Evolutionary conservation across 2,329 filamentous ascomycete genomes (phyloP).

Genomic region (Graphilbum ipis-grandicollis): DNA sequence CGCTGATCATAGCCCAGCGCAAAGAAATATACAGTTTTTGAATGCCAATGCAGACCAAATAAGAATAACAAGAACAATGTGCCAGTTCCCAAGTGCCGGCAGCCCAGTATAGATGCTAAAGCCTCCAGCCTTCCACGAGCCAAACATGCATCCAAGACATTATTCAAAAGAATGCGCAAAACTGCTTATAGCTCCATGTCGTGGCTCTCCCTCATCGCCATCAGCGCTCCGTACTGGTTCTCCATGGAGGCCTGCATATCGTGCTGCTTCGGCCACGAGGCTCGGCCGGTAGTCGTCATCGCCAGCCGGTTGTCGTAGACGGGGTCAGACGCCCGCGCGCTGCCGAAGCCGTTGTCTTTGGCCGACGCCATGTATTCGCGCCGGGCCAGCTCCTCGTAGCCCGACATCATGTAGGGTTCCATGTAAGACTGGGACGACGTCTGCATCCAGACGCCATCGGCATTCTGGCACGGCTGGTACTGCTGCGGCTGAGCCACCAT

Average conservation of each 20-base stretch:
- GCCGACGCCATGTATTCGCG: constrained; percentile 37
- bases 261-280: constrained; percentile 29
- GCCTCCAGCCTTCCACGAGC: no score
- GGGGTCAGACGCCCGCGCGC: constrained; percentile 46
- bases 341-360: constrained; percentile 17
- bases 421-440: constrained; percentile 24
- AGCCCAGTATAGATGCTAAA: no score
- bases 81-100: no score
- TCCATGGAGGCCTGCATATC: constrained; percentile 38
- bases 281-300: constrained; percentile 10
- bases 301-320: constrained; percentile 35
- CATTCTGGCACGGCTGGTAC: constrained; percentile 24
- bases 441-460: constrained; percentile 33
- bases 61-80: no score
- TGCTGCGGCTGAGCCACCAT: neutral
- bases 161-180: neutral
- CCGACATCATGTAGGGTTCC: constrained; percentile 73
- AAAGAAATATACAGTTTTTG: no score
- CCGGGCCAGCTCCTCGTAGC: constrained; percentile 55
- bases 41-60: no score
- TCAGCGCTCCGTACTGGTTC: constrained; percentile 46
- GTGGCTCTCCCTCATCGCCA: constrained; percentile 10
- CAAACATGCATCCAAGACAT: neutral
- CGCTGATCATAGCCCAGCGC: no score
- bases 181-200: constrained; percentile 7